Evolutionary conservation across 2,329 filamentous ascomycete genomes (phyloP), one percentile per base, ranked within the genome.

Genomic region (Ascochyta viciae-villosae): DNA sequence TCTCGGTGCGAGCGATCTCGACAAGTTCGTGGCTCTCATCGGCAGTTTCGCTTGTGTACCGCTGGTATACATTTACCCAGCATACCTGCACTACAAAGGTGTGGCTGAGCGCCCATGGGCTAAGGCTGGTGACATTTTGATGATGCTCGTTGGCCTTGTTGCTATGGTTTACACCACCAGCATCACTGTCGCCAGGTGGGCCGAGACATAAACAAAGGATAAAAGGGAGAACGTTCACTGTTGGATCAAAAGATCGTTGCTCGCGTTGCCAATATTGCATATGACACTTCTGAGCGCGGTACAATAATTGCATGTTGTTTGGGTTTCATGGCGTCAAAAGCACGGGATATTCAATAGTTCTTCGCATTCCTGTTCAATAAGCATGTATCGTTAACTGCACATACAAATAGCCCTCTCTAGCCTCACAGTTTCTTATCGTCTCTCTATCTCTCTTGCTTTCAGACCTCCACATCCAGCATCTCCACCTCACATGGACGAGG

Each of bases 51-150:
- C 89, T 2, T 92, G 89, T 64, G 87, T 92, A 50, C 89, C 89
- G 13, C 75, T 92, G 61, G 89, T 92, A 10, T 92, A 91, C 74
- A 89, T 92, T 55, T 92, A 91, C 68, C 89, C 90, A 39, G 83
- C 89, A 0, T 87, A 82, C 59, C 69, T 92, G 67, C 89, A 92
- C 72, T 89, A 86, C 75, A 86, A 82, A 65, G 89, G 86, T 4
- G 81, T 88, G 3, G 89, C 89, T 6, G 78, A 81, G 44, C 83
- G 80, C n/a, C 74, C 71, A 29, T 77, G 74, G 69, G 82, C 78
- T 26, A 90, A 87, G 76, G 71, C 75, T 2, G 79, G 85, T 4
- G 89, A 92, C 67, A 57, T 89, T 4, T 68, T 77, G 1, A 81
- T 92, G 70, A 87, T 91, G 76, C 72, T 80, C 1, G 63, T 91